A percentile compares a stretch with the other conserved stretches of the same genome.
These are phyloP conservation scores for Phytophthora macrochlamydospora DNA, from an alignment of 352 stramenopile species.

Conservation along the genomic window DNA sequence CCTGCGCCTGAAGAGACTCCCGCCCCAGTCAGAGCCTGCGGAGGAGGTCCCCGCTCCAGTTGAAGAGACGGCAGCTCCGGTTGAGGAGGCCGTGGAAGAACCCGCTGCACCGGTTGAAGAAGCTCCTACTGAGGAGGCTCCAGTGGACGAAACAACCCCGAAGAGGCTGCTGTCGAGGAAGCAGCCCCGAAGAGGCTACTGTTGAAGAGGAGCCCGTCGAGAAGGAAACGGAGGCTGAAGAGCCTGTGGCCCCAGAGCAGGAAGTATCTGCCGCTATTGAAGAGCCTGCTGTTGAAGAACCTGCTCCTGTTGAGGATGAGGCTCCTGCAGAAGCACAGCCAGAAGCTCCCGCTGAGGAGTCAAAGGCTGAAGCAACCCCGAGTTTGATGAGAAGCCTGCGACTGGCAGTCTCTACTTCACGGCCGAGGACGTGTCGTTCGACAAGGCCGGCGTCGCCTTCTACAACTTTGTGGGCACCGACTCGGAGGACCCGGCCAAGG, in stretches of 20 bases:
- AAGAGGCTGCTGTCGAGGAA: neutral
- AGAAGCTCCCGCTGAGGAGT: conserved; percentile 3
- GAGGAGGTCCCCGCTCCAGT: conserved; percentile 18
- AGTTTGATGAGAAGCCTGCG: conserved; percentile 20
- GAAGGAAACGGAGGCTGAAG: conserved; percentile 17
- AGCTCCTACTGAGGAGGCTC: neutral
- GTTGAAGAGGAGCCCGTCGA: conserved; percentile 1
- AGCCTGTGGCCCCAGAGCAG: conserved; percentile 20
- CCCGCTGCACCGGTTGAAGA: conserved; percentile 6
- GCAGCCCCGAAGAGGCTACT: neutral
- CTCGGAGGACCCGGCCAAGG: conserved; percentile 47
- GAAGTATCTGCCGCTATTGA: conserved; percentile 6
- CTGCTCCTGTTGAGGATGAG: neutral
- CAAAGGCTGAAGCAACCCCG: conserved; percentile 12
- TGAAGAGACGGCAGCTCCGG: conserved; percentile 21
- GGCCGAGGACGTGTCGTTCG: conserved; percentile 26
- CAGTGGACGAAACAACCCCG: neutral
- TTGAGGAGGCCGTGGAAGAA: conserved; percentile 18
- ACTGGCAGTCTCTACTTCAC: conserved; percentile 11
- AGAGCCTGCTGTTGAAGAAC: conserved; percentile 7
- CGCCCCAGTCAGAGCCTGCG: neutral
- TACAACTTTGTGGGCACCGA: conserved; percentile 60
- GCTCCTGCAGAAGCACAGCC: no score
- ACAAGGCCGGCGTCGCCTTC: conserved; percentile 38
- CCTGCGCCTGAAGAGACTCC: conserved; percentile 6